Conservation (phyloP, 2,329 filamentous ascomycete species). For the Colletotrichum sp. region DNA sequence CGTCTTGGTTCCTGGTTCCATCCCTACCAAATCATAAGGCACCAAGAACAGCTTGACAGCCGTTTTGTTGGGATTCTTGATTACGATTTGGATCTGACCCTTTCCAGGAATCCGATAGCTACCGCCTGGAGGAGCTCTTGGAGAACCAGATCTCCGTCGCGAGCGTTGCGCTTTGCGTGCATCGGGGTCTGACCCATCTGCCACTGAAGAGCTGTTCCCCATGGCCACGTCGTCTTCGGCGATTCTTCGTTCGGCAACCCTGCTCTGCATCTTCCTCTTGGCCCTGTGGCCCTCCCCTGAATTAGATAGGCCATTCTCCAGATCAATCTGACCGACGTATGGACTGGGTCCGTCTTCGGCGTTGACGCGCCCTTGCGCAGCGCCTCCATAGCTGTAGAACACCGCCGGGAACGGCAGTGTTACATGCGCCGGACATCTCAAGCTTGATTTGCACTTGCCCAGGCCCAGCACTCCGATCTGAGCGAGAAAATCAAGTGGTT, state of each 20-base stretch:
- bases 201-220: conserved; percentile 7
- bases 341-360: conserved; percentile 89
- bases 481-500: conserved; percentile 89
- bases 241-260: conserved; percentile 41
- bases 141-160: conserved; percentile 44
- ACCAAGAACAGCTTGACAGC: conserved; percentile 95
- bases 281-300: conserved; percentile 51
- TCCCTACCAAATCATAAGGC: conserved; percentile 89
- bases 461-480: conserved; percentile 93
- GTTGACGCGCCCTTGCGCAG: conserved; percentile 65
- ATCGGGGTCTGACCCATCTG: conserved; percentile 33
- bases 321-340: conserved; percentile 91
- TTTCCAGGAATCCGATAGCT: conserved; percentile 93
- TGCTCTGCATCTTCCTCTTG: conserved; percentile 53
- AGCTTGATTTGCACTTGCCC: conserved; percentile 83
- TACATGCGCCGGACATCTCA: conserved; percentile 89
- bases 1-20: conserved; percentile 94
- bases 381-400: conserved; percentile 89
- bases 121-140: conserved; percentile 75
- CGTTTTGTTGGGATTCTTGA: conserved; percentile 98
- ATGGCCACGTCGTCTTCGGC: conserved; percentile 32
- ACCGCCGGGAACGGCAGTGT: conserved; percentile 91
- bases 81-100: conserved; percentile 93
- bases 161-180: conserved; percentile 32
- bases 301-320: conserved; percentile 78